Evolutionary conservation across 805 yeast genomes (phyloP).

Genomic region (Ogataea dorogensis): DNA sequence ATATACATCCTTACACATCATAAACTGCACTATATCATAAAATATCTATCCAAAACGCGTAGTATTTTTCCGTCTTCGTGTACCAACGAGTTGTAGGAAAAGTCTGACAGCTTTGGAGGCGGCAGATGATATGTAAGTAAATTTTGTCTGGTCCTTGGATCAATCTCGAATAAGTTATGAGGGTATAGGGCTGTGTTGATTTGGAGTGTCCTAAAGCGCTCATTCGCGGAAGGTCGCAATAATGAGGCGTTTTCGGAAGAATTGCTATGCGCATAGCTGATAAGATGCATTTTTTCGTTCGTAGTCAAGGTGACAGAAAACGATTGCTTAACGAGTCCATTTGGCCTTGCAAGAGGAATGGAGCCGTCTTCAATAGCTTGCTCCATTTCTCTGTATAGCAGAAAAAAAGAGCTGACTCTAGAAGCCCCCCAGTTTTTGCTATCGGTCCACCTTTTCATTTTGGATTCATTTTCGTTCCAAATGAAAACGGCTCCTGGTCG

Average conservation of each 20-base stretch:
- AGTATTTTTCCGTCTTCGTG: conserved; percentile 20
- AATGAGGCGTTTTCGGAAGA: conserved; percentile 18
- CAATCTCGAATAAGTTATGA: background rate
- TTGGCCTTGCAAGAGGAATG: conserved; percentile 33
- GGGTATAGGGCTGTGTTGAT: conserved; percentile 26
- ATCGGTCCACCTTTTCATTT: conserved; percentile 78
- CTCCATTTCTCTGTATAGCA: conserved; percentile 64
- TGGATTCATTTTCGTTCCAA: conserved; percentile 71
- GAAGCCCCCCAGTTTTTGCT: conserved; percentile 74
- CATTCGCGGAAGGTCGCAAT: conserved; percentile 46
- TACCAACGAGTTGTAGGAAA: conserved; percentile 5
- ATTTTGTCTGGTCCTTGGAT: background rate
- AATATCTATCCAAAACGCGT: conserved; percentile 14
- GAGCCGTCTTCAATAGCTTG: conserved; percentile 20
- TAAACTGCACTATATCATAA: too few relatives aligned
- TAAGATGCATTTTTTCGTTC: conserved; percentile 57
- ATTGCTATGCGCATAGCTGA: conserved; percentile 45
- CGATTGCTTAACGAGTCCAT: conserved; percentile 65
- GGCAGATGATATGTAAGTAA: too few relatives aligned
- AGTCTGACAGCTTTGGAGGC: background rate
- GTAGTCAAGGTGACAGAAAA: conserved; percentile 54
- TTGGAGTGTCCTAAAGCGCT: conserved; percentile 30
- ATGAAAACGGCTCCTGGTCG: conserved; percentile 60
- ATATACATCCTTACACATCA: conserved; percentile 10
- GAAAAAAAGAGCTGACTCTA: conserved; percentile 61